Evolutionary conservation across 805 yeast species (phyloP).

Genomic region (Metschnikowia santaceciliae): DNA sequence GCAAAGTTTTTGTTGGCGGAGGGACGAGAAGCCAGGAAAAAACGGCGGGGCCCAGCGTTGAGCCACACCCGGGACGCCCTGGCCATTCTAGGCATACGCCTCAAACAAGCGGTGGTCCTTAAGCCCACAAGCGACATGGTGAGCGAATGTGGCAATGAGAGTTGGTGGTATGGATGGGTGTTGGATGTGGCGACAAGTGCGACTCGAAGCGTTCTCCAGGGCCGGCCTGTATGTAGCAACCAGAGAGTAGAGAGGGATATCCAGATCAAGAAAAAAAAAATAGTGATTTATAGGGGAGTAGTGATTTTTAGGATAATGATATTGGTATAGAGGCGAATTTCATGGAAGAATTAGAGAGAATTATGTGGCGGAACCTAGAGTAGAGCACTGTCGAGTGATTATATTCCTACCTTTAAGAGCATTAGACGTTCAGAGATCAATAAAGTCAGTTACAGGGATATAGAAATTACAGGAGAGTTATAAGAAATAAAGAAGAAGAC

Average conservation of each 20-base stretch:
- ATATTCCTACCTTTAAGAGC: no score
- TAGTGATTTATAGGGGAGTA: no score
- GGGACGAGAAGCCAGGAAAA: neutral
- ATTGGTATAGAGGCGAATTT: no score
- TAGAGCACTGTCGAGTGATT: no score
- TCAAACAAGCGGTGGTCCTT: neutral
- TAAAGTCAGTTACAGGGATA: no score
- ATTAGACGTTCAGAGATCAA: no score
- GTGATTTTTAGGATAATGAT: no score
- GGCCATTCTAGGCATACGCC: constrained; percentile 1
- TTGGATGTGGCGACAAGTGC: constrained; percentile 2
- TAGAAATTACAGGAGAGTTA: no score
- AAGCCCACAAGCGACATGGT: constrained; percentile 5
- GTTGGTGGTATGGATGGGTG: neutral
- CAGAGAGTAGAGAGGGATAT: neutral
- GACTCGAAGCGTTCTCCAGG: neutral
- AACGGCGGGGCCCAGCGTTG: neutral
- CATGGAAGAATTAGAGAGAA: no score
- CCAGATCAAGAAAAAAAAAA: neutral
- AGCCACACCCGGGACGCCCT: neutral
- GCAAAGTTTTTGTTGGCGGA: constrained; percentile 1
- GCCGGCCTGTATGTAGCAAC: neutral
- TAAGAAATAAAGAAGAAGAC: no score
- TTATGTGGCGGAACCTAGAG: no score
- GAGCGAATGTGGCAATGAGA: neutral